phyloP scores from a whole-genome alignment of 1,284 basidiomycete genomes.

The Irpex sp. region DNA sequence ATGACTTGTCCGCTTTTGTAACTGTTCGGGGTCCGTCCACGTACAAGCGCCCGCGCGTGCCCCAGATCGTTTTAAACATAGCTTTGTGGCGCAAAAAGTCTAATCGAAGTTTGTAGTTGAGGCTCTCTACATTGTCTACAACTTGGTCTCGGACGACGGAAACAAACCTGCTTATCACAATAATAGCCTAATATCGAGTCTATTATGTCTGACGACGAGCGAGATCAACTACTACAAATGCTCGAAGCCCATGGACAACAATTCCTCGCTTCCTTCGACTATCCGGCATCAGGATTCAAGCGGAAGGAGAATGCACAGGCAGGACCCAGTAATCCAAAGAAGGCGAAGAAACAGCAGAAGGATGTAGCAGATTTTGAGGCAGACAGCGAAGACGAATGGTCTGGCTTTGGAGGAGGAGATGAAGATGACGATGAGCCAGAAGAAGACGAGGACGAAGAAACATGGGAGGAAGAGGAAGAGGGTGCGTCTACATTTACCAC shows the following conservation, averaged over 20 bases:
- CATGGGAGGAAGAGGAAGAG: not conserved
- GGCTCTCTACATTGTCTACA: not conserved
- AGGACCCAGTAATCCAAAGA: not conserved
- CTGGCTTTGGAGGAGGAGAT: slow-evolving; percentile 19
- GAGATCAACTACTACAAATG: slow-evolving; percentile 42
- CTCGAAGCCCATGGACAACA: slow-evolving; percentile 64
- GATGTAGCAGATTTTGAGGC: slow-evolving; percentile 11
- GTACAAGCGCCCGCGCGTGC: too few species aligned
- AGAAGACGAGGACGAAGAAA: not conserved
- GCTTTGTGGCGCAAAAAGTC: slow-evolving; percentile 1
- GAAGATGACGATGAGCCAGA: slow-evolving; percentile 18
- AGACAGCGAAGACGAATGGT: slow-evolving; percentile 39
- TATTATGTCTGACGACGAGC: slow-evolving; percentile 24
- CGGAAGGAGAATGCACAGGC: slow-evolving; percentile 17
- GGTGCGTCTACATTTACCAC: not conserved
- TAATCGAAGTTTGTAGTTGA: not conserved
- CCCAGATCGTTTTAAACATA: too few species aligned
- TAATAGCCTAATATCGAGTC: not conserved
- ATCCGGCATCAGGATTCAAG: slow-evolving; percentile 22
- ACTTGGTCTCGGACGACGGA: not conserved
- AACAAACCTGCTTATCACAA: not conserved
- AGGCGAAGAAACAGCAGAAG: slow-evolving; percentile 8
- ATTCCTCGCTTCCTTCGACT: slow-evolving; percentile 55
- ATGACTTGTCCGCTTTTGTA: too few species aligned
- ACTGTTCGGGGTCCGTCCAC: too few species aligned